Evolutionary conservation across 345 rosid genomes (phyloP), one percentile per base, ranked within the genome.

Genomic region (Mangifera indica): DNA sequence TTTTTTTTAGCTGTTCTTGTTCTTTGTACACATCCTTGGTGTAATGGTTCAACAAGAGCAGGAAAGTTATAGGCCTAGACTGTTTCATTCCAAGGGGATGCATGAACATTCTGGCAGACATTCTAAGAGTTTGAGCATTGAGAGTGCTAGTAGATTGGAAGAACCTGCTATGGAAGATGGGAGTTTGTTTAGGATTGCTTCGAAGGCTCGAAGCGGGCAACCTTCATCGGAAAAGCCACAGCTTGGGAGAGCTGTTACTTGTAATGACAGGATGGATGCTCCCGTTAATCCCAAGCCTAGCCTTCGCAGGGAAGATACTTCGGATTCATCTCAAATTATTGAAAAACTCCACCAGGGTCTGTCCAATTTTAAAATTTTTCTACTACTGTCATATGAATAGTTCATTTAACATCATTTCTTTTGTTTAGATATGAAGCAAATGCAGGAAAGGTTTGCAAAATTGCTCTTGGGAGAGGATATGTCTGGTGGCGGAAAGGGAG

Each of bases 401-500:
- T 20, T 70, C 10, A 56, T 71, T 44, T 48, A 15, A 66, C 18
- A 9, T 52, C 5, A 26, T 54, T 49, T 18, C 46, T 76, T 67
- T 77, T 44, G 45, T 67, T 63, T 79, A 90, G 91, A 85, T 54
- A 67, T 71, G 78, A 87, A 89, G 53, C 84, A 84, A 81, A 82
- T 89, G 88, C 86, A 83, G 84, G 91, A 89, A 56, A 85, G 77
- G 24, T 87, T 89, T 61, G 80, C 84, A 3, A 89, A 89, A 79
- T 70, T 89, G 74, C 81, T 89, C 37, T 60, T 87, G 69, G 94
- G 91, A n/a, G 91, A 89, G 75, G 91, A 89, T 59, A 89, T 87
- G 82, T 89, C 93, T 10, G 87, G 93, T 55, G 90, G 91, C 62
- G 93, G 93, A 56, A 89, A 85, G 74, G 91, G 93, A 52, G 90